Evolutionary conservation across 177 flowering plant species (phyloP).

Genomic region (Telopea speciosissima): DNA sequence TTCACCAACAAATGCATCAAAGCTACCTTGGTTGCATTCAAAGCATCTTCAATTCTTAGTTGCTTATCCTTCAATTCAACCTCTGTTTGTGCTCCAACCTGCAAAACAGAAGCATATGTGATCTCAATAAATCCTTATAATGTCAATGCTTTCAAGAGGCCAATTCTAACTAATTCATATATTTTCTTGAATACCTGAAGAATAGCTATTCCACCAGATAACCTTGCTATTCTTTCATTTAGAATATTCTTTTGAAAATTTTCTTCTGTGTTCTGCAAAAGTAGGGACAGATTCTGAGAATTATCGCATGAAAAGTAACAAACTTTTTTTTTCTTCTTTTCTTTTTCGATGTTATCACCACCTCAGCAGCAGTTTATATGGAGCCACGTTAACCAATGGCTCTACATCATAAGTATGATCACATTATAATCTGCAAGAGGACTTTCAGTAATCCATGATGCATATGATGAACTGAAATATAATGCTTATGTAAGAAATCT

Average conservation of each 20-base stretch:
- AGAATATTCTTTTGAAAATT: slow-evolving; percentile 72
- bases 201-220: slow-evolving; percentile 80
- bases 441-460: too few relatives aligned
- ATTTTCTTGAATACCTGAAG: slow-evolving; percentile 48
- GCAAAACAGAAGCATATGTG: background rate
- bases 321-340: too few relatives aligned
- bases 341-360: too few relatives aligned
- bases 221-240: slow-evolving; percentile 79
- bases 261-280: slow-evolving; percentile 64
- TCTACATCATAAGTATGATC: background rate
- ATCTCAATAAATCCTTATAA: background rate
- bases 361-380: too few relatives aligned
- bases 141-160: background rate
- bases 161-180: background rate
- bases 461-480: too few relatives aligned
- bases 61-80: slow-evolving; percentile 86
- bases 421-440: background rate
- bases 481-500: too few relatives aligned
- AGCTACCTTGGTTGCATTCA: slow-evolving; percentile 85
- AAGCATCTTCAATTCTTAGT: slow-evolving; percentile 81
- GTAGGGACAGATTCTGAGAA: background rate
- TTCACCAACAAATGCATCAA: slow-evolving; percentile 5
- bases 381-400: background rate
- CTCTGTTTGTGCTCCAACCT: slow-evolving; percentile 93
- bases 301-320: background rate